Conservation (phyloP, 2,329 filamentous ascomycete genomes). For the Talaromyces sp. region DNA sequence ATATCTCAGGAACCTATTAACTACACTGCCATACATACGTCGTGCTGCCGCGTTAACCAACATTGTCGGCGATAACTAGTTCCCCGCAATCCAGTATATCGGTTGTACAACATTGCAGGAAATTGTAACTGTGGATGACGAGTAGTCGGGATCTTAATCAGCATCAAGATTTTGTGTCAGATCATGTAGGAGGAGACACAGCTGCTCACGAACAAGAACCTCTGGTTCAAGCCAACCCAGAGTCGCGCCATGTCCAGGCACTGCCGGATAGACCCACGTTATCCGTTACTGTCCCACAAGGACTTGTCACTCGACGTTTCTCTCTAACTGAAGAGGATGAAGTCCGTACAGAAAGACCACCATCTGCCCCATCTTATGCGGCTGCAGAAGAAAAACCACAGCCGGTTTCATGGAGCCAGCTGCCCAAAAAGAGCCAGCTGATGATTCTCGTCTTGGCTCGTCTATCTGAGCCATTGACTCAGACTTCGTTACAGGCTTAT, state of each 20-base stretch:
- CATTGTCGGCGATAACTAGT: not conserved
- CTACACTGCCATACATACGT: not conserved
- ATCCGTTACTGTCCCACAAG: not conserved
- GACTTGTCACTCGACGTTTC: not conserved
- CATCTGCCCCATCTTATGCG: not conserved
- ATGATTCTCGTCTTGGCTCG: conserved; percentile 71
- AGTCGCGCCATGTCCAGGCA: not conserved
- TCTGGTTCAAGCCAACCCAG: not conserved
- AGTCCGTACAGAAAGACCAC: not conserved
- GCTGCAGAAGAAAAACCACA: conserved; percentile 2
- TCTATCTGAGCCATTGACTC: conserved; percentile 74
- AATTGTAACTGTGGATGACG: not conserved
- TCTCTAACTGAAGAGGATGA: conserved; percentile 7
- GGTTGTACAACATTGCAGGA: not conserved
- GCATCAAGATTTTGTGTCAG: not conserved
- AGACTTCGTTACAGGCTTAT: conserved; percentile 72
- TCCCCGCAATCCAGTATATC: not conserved
- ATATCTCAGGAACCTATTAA: not conserved
- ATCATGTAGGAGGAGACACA: not conserved
- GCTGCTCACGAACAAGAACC: not conserved
- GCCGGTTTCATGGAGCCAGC: conserved; percentile 60
- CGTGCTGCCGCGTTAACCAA: not conserved
- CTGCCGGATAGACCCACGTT: not conserved
- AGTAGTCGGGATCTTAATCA: not conserved
- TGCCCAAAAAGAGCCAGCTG: conserved; percentile 74